Evolutionary conservation across 78 protist genomes (phyloP).

Genomic region (Dictyostelium brefeldianum): DNA sequence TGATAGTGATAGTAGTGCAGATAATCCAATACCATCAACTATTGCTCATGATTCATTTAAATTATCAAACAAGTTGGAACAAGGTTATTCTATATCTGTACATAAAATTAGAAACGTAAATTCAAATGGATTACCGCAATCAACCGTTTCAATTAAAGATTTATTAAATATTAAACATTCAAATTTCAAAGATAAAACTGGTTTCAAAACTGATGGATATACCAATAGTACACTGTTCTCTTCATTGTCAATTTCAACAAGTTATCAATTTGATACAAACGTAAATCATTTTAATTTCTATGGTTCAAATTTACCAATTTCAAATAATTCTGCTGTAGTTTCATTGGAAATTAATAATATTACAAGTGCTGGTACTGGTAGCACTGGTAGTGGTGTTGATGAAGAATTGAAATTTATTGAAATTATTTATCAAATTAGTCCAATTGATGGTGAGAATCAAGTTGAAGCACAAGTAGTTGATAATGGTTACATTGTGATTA

Average conservation of each 20-base stretch:
- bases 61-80: neutral
- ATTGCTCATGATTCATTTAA: neutral
- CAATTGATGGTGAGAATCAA: neutral
- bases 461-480: neutral
- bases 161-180: neutral
- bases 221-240: neutral
- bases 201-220: neutral
- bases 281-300: neutral
- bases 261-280: neutral
- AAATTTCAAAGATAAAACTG: neutral
- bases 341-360: neutral
- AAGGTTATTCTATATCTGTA: neutral
- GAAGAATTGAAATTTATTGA: neutral
- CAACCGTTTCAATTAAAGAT: neutral
- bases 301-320: conserved; percentile 4
- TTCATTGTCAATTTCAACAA: neutral
- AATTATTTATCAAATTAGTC: neutral
- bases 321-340: neutral
- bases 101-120: neutral
- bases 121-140: neutral
- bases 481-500: conserved; percentile 4
- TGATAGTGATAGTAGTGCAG: neutral
- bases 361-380: neutral
- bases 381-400: neutral
- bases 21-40: neutral